A percentile compares a stretch with the other conserved stretches of the same genome.
These are phyloP conservation scores for Myrica gale DNA, from an alignment of 306 rosid species.

Conservation along the genomic window DNA sequence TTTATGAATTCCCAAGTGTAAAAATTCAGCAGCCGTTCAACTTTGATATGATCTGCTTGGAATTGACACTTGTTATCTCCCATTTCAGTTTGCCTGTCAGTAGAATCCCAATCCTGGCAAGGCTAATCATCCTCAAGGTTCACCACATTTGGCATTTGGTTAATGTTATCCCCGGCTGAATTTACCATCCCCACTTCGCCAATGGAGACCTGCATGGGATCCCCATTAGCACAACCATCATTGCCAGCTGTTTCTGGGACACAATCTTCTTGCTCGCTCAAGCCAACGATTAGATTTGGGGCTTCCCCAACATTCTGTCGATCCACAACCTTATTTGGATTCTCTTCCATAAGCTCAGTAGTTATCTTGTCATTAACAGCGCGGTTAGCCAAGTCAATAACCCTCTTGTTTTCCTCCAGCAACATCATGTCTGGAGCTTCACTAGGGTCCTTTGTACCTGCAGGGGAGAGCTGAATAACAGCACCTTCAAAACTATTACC, in stretches of 20 bases:
- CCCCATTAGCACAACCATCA: slow-evolving; percentile 14
- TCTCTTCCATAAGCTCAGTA: slow-evolving; percentile 24
- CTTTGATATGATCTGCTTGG: background rate
- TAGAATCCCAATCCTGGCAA: slow-evolving; percentile 1
- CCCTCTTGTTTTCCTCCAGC: slow-evolving; percentile 21
- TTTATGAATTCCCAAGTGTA: background rate
- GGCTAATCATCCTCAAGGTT: slow-evolving; percentile 4
- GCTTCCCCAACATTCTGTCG: slow-evolving; percentile 31
- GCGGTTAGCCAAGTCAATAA: slow-evolving; percentile 17
- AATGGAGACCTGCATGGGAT: slow-evolving; percentile 28
- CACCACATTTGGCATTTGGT: slow-evolving; percentile 10
- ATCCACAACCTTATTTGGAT: slow-evolving; percentile 20
- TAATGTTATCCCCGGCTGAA: slow-evolving; percentile 20
- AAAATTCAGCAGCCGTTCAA: background rate
- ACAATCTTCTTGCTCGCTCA: slow-evolving; percentile 17
- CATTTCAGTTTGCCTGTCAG: slow-evolving; percentile 5
- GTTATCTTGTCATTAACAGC: slow-evolving; percentile 1
- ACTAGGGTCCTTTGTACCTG: slow-evolving; percentile 3
- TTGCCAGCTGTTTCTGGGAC: slow-evolving; percentile 21
- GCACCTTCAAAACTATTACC: slow-evolving; percentile 12
- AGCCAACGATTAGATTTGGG: slow-evolving; percentile 19
- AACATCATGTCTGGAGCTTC: slow-evolving; percentile 15
- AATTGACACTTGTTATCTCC: background rate
- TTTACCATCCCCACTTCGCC: slow-evolving; percentile 13
- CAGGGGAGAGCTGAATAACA: slow-evolving; percentile 3